Evolutionary conservation across 108 stramenopile genomes (phyloP).

Genomic region (Conticribra guillardii): DNA sequence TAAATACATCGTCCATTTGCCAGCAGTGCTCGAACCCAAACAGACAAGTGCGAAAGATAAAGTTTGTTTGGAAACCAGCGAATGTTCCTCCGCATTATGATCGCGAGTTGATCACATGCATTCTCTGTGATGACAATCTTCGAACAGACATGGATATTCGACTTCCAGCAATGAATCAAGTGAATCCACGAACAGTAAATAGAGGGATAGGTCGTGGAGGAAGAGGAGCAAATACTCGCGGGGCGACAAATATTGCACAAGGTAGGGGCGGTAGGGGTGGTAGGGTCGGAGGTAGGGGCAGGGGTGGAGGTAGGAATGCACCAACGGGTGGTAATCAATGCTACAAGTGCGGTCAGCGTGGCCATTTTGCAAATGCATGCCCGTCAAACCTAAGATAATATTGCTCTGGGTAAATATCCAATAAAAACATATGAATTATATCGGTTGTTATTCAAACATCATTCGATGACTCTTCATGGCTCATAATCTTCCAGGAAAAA

Average conservation of each 20-base stretch:
- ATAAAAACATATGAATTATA: no score
- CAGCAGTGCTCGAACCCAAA: constrained; percentile 51
- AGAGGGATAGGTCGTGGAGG: constrained; percentile 10
- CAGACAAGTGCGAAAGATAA: constrained; percentile 60
- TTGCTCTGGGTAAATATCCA: background rate
- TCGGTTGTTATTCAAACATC: no score
- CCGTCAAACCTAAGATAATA: constrained; percentile 18
- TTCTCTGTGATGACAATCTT: constrained; percentile 78
- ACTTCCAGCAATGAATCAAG: constrained; percentile 71
- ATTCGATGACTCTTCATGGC: no score
- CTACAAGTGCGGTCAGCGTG: constrained; percentile 55
- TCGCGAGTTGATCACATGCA: constrained; percentile 58
- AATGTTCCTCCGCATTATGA: constrained; percentile 86
- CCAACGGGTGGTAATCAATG: constrained; percentile 39
- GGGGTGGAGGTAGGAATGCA: constrained; percentile 8
- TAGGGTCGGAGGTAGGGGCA: constrained; percentile 15
- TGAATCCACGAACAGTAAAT: constrained; percentile 40
- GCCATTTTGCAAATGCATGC: constrained; percentile 66
- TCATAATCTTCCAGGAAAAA: no score
- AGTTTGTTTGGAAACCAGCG: constrained; percentile 78
- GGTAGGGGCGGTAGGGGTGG: no score
- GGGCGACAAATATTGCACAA: constrained; percentile 3
- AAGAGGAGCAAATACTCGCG: constrained; percentile 10
- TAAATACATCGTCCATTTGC: constrained; percentile 38
- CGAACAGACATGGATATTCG: constrained; percentile 67